Conservation (phyloP, 2,329 filamentous ascomycete genomes). For the Fusarium napiforme region DNA sequence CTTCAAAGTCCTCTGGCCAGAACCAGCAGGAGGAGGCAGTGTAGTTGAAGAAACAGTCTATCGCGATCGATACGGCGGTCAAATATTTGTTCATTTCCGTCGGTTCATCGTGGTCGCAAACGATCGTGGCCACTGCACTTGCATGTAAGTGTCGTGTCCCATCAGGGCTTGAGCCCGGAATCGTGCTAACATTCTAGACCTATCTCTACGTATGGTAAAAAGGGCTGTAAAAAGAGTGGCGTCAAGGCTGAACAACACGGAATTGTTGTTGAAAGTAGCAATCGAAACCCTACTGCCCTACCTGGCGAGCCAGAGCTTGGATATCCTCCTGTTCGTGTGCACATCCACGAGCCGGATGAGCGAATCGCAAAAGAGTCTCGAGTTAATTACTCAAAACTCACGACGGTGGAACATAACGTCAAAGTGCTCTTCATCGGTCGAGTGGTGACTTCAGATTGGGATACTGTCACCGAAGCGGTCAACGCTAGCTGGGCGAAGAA, state of each 20-base stretch:
- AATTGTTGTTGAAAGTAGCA: constrained; percentile 57
- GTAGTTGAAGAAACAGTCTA: constrained; percentile 50
- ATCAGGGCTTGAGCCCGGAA: background rate
- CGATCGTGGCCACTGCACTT: constrained; percentile 64
- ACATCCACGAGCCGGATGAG: constrained; percentile 57
- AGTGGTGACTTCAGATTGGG: constrained; percentile 54
- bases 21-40: constrained; percentile 57
- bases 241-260: constrained; percentile 65
- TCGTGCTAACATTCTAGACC: constrained; percentile 53
- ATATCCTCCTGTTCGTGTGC: constrained; percentile 58
- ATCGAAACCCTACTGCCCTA: constrained; percentile 48
- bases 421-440: constrained; percentile 67
- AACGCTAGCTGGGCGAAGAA: constrained; percentile 62
- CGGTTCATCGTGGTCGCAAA: constrained; percentile 66
- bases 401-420: constrained; percentile 68
- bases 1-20: constrained; percentile 66
- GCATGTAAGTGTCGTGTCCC: constrained; percentile 59
- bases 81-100: constrained; percentile 61
- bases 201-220: constrained; percentile 65
- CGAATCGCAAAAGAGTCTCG: constrained; percentile 62
- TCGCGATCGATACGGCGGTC: constrained; percentile 50
- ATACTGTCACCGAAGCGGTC: constrained; percentile 57
- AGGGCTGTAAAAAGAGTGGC: constrained; percentile 64
- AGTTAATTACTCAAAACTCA: constrained; percentile 67
- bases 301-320: constrained; percentile 60